Evolutionary conservation across 2,329 filamentous ascomycete genomes (phyloP), one percentile per base, ranked within the genome.

Genomic region (Ceratocystis papillata): DNA sequence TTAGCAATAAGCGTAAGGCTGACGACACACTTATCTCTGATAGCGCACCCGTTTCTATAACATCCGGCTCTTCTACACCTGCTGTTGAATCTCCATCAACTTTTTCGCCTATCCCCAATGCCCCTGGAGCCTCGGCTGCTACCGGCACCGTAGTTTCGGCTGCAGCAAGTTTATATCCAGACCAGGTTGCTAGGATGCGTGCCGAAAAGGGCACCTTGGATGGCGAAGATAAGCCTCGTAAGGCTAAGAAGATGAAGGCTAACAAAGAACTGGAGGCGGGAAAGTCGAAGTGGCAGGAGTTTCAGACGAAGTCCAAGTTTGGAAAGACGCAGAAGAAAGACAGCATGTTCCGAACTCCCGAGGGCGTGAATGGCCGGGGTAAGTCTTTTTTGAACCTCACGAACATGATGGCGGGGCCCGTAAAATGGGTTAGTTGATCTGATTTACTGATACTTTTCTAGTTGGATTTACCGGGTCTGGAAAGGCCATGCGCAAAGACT

Each of bases 391-490:
- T 2, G 17, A 57, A n/a, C 5, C 20, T 45, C 22, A 33, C 7
- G 5, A n/a, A 22, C 8, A 5, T 45, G 1, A 8, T 8, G 22
- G 17, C n/a, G 37, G 37, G 37, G 37, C 12, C 37, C 37, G 37
- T 41, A 41, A 41, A 41, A 57, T 6, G 3, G 55, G 30, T 44
- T 12, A 15, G 2, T 41, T 41, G 37, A 41, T 41, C 37, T 41
- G n/a, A 46, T 25, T 57, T 64, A 65, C 73, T 74, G 67, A 73
- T 68, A 15, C 30, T n/a, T 17, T 3, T 61, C 5, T 70, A 96
- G 94, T 99, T 73, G 94, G 94, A 44, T 96, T 99, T 73, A 96
- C 90, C 7, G 94, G 94, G 69, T 96, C 92, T 65, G 94, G 94
- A 68, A 90, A 96, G 76, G 83, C 88, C 70, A 97, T 97, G 94